Evolutionary conservation across 352 stramenopile species (phyloP), one percentile per base, ranked within the genome.

Genomic region (Phytophthora sp.): DNA sequence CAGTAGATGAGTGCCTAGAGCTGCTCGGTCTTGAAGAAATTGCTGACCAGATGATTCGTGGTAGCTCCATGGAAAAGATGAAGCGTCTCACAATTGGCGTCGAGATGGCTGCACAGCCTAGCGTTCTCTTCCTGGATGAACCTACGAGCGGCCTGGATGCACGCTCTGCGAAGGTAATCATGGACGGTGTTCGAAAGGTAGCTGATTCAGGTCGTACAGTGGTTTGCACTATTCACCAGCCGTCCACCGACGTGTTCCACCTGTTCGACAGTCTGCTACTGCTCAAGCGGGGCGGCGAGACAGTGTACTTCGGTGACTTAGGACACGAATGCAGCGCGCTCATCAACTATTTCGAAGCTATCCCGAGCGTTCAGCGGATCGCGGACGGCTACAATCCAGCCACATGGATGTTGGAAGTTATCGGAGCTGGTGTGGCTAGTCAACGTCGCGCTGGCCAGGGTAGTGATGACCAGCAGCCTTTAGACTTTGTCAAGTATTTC

Each of bases 171-270:
- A 87, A 97, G 39, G 68, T 94, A 38, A 74, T 98, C 28, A 93
- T 98, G 65, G 77, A 96, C 20, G 79, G 93, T 0, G 77, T 98
- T 11, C 90, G 94, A 54, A 93, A 96, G 39, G 82, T 98, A 23
- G 89, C 92, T 4, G 62, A 79, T 41, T 79, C 77, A 17, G 89
- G 91, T 5, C 69, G 78, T 10, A 94, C 84, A 6, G 77, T 98
- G 6, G 53, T 98, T 1, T 97, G 95, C 45, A 97, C 91, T 11
- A 98, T 98, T 67, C 94, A 98, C 65, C 94, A 98, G 68, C 92
- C 92, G 13, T 91, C 77, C 2, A 86, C 81, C 3, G 87, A 98
- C 34, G 85, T 98, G 0, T 97, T 98, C 23, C 81, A 87, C 17
- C 80, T 92, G 11, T 97, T 98, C 62, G 90, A 98, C 69, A 84